Percentiles rank a stretch among this genome's conserved stretches.
These are phyloP conservation scores for Salix brachista DNA, from an alignment of 345 rosid species.

Conservation along the genomic window DNA sequence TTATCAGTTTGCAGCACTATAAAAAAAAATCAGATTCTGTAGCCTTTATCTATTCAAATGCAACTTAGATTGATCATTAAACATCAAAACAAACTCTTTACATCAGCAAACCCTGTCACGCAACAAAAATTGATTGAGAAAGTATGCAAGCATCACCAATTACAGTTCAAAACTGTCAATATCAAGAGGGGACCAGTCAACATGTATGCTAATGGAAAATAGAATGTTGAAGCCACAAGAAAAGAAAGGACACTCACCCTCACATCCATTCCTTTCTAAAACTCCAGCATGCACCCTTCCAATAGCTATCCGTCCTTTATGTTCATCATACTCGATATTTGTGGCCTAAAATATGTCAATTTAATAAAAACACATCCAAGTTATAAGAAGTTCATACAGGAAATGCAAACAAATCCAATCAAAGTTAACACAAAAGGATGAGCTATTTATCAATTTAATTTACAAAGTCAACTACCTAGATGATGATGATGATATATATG, in stretches of 20 bases:
- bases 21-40: background rate
- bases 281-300: slow-evolving; percentile 93
- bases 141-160: background rate
- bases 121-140: background rate
- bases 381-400: background rate
- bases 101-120: background rate
- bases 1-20: background rate
- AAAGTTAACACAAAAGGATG: background rate
- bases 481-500: background rate
- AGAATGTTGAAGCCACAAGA: slow-evolving; percentile 6
- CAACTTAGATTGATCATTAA: background rate
- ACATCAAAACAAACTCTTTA: background rate
- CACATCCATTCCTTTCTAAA: slow-evolving; percentile 85
- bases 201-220: background rate
- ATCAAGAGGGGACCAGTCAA: background rate
- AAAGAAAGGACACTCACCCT: slow-evolving; percentile 46
- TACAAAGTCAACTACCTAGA: background rate
- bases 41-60: background rate
- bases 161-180: background rate
- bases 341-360: slow-evolving; percentile 51
- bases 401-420: background rate
- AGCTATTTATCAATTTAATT: background rate
- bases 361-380: background rate
- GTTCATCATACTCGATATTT: slow-evolving; percentile 91
- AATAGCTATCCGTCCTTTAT: slow-evolving; percentile 95